Conservation (phyloP, 1,284 basidiomycete species). For the Pseudozyma hubeiensis region DNA sequence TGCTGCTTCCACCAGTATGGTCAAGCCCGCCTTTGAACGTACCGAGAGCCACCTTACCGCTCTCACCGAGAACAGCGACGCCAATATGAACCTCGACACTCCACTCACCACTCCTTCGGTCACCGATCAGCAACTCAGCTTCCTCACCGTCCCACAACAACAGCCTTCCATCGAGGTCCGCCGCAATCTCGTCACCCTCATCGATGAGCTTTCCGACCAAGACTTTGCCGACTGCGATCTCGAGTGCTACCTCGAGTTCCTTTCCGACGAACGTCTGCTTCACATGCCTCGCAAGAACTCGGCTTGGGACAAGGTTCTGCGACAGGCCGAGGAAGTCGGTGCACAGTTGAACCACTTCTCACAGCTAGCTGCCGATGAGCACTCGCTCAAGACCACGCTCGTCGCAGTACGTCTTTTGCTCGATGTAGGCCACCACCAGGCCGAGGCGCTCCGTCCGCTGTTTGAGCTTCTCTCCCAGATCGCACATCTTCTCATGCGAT, state of each 20-base stretch:
- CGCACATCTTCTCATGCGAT: slow-evolving; percentile 2
- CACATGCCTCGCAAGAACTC: slow-evolving; percentile 19
- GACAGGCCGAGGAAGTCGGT: slow-evolving; percentile 8
- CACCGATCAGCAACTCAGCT: slow-evolving; percentile 5
- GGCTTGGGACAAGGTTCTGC: slow-evolving; percentile 8
- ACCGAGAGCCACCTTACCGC: slow-evolving; percentile 7
- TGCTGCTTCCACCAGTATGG: neutral
- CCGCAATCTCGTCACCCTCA: slow-evolving; percentile 30
- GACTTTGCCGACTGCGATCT: slow-evolving; percentile 10
- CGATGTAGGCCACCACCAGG: slow-evolving; percentile 8
- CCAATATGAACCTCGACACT: neutral
- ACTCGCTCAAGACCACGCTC: slow-evolving; percentile 5
- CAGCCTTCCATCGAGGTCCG: slow-evolving; percentile 23
- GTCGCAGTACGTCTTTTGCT: slow-evolving; percentile 1
- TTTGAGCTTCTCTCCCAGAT: slow-evolving; percentile 9
- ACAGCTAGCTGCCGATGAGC: slow-evolving; percentile 4
- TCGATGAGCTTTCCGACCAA: slow-evolving; percentile 26
- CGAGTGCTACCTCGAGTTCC: slow-evolving; percentile 22
- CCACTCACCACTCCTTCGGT: slow-evolving; percentile 7
- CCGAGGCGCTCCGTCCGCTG: slow-evolving; percentile 4
- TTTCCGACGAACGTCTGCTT: slow-evolving; percentile 21
- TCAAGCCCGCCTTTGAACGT: slow-evolving; percentile 3
- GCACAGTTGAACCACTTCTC: slow-evolving; percentile 7
- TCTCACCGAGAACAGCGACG: slow-evolving; percentile 4
- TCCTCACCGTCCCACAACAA: slow-evolving; percentile 34